phyloP scores from a whole-genome alignment of 768 basidiomycete genomes.

The Neoboletus brunneissimus region DNA sequence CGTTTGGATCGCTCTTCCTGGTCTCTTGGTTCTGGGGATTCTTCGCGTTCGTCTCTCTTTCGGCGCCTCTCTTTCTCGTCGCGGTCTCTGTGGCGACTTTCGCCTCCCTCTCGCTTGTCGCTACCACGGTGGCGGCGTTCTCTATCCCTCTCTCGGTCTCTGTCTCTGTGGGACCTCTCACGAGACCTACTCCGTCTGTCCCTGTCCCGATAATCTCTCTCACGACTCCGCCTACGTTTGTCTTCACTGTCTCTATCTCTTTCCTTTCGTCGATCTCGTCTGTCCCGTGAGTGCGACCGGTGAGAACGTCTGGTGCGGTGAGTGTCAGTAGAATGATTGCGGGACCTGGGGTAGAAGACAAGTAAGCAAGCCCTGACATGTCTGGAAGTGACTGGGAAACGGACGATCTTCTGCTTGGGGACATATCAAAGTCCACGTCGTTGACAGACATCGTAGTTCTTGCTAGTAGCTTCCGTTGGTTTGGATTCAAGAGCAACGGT shows the following conservation, averaged over 20 bases:
- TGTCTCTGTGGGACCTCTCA: conserved; percentile 45
- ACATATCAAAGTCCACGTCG: conserved; percentile 63
- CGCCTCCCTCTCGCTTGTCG: conserved; percentile 48
- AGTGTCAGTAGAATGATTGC: conserved; percentile 76
- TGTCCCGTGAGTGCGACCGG: conserved; percentile 66
- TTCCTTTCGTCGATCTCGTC: conserved; percentile 42
- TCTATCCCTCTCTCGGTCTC: conserved; percentile 31
- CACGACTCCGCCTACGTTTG: conserved; percentile 61
- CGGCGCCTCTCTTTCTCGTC: conserved; percentile 57
- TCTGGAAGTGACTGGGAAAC: conserved; percentile 27
- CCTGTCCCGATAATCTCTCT: conserved; percentile 47
- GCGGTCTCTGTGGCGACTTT: conserved; percentile 52
- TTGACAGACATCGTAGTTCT: conserved; percentile 42
- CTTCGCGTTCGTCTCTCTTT: conserved; percentile 66
- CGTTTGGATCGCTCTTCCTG: conserved; percentile 62
- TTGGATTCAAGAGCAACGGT: conserved; percentile 7
- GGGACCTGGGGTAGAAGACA: conserved; percentile 43
- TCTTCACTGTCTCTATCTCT: conserved; percentile 56
- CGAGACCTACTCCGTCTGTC: conserved; percentile 49
- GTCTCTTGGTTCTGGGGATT: conserved; percentile 42
- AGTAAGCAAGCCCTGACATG: conserved; percentile 1
- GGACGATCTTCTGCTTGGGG: conserved; percentile 60
- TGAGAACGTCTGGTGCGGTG: conserved; percentile 71
- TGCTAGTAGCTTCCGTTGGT: conserved; percentile 8
- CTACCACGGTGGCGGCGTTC: conserved; percentile 46